Conservation (phyloP, 768 basidiomycete species). For the Xanthoconium purpureum region DNA sequence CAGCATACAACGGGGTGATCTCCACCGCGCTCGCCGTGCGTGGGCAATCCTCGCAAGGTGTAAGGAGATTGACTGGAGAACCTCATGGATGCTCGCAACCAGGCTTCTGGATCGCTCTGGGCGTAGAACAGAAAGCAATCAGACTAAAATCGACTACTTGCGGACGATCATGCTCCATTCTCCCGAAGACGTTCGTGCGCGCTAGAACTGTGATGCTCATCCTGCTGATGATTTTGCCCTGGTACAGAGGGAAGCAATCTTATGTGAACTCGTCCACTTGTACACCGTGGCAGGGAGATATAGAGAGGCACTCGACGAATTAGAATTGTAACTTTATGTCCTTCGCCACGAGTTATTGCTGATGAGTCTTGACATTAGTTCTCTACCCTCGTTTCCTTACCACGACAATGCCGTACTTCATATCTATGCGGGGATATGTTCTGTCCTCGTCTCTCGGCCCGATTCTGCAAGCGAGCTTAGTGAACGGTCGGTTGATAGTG, state of each 20-base stretch:
- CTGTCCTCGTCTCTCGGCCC: slow-evolving; percentile 57
- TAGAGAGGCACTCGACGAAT: slow-evolving; percentile 74
- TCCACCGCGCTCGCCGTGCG: slow-evolving; percentile 58
- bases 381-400: slow-evolving; percentile 85
- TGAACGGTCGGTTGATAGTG: slow-evolving; percentile 34
- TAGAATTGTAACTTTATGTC: slow-evolving; percentile 64
- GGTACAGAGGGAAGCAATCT: slow-evolving; percentile 64
- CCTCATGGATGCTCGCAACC: slow-evolving; percentile 68
- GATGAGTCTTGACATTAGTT: slow-evolving; percentile 43
- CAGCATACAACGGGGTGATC: slow-evolving; percentile 64
- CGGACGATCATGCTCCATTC: slow-evolving; percentile 68
- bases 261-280: slow-evolving; percentile 71
- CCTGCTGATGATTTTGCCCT: slow-evolving; percentile 11
- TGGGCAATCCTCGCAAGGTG: slow-evolving; percentile 77
- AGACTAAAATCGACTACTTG: slow-evolving; percentile 55
- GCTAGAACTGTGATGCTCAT: neutral
- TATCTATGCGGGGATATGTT: slow-evolving; percentile 76
- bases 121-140: slow-evolving; percentile 26
- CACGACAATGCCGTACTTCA: slow-evolving; percentile 79
- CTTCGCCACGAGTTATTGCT: neutral
- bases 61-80: slow-evolving; percentile 73
- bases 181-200: slow-evolving; percentile 55
- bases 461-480: slow-evolving; percentile 2
- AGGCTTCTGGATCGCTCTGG: slow-evolving; percentile 44
- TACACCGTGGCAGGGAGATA: slow-evolving; percentile 57